These are phyloP conservation scores for Arthromyces matolae DNA, from an alignment of 768 basidiomycete genomes.

Conservation along the genomic window DNA sequence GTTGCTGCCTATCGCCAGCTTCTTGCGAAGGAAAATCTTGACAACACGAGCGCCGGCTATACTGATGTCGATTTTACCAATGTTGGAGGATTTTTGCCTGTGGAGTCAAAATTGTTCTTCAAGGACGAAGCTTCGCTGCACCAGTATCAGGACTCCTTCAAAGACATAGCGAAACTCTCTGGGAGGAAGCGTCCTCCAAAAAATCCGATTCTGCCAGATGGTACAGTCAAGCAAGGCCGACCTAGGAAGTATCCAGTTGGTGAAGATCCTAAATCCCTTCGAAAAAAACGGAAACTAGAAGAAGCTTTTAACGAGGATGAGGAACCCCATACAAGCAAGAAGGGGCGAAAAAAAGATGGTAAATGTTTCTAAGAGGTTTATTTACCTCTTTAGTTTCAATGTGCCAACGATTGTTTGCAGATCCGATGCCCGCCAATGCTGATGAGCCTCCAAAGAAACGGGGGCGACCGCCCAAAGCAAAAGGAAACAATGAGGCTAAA, in stretches of 20 bases:
- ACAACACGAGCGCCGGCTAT: slow-evolving; percentile 43
- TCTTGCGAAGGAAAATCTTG: slow-evolving; percentile 62
- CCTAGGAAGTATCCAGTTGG: slow-evolving; percentile 41
- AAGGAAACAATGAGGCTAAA: slow-evolving; percentile 9
- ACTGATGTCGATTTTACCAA: slow-evolving; percentile 43
- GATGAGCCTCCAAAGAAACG: slow-evolving; percentile 32
- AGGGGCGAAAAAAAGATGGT: slow-evolving; percentile 21
- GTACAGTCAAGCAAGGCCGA: slow-evolving; percentile 54
- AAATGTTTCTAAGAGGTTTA: not conserved
- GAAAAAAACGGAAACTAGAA: slow-evolving; percentile 21
- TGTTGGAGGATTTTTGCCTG: slow-evolving; percentile 51
- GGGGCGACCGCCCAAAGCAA: slow-evolving; percentile 31
- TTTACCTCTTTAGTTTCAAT: too few relatives aligned
- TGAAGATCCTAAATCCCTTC: slow-evolving; percentile 16
- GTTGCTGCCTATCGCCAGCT: slow-evolving; percentile 62
- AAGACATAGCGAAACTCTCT: slow-evolving; percentile 27
- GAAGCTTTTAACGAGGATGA: slow-evolving; percentile 6
- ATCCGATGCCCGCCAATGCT: not conserved
- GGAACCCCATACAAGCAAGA: slow-evolving; percentile 21
- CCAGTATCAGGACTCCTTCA: slow-evolving; percentile 49
- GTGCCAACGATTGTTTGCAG: too few relatives aligned
- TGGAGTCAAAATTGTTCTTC: slow-evolving; percentile 55
- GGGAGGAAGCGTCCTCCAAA: slow-evolving; percentile 33
- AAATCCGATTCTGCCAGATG: slow-evolving; percentile 49
- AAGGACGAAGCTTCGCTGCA: slow-evolving; percentile 36